A percentile compares a stretch with the other conserved stretches of the same genome.
These are phyloP conservation scores for Zygoascus hellenicus DNA, from an alignment of 1,139 yeast species.

Conservation along the genomic window DNA sequence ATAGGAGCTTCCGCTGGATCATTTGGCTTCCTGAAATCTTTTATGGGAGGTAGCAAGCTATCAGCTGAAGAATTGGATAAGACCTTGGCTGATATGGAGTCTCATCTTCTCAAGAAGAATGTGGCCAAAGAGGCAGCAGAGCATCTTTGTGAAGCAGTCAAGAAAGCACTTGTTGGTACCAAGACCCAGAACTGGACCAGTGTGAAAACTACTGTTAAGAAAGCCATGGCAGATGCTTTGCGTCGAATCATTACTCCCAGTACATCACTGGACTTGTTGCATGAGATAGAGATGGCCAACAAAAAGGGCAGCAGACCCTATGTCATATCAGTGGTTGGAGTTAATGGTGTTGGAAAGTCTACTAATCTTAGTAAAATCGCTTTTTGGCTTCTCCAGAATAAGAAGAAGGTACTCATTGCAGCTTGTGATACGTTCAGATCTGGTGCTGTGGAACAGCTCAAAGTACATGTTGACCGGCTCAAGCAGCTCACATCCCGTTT, in stretches of 20 bases:
- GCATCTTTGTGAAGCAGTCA: conserved; percentile 52
- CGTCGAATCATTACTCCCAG: conserved; percentile 86
- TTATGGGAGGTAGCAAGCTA: conserved; percentile 58
- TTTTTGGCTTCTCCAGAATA: conserved; percentile 89
- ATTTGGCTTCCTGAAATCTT: conserved; percentile 51
- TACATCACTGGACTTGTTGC: conserved; percentile 79
- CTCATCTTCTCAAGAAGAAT: conserved; percentile 46
- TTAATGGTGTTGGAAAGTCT: conserved; percentile 96
- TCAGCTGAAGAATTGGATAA: conserved; percentile 41
- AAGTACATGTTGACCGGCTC: conserved; percentile 85
- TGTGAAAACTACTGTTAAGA: conserved; percentile 53
- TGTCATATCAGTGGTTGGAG: conserved; percentile 95
- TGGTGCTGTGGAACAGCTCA: conserved; percentile 95
- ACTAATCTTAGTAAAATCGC: conserved; percentile 92
- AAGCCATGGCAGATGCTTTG: conserved; percentile 67
- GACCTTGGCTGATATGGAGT: conserved; percentile 41
- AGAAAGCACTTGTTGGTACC: conserved; percentile 55
- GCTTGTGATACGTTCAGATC: conserved; percentile 98
- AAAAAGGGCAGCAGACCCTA: conserved; percentile 50
- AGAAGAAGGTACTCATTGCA: conserved; percentile 79
- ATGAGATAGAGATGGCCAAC: conserved; percentile 58
- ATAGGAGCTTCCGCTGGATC: conserved; percentile 24
- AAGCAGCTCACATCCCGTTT: conserved; percentile 52
- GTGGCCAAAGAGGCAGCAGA: conserved; percentile 55
- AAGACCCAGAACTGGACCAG: conserved; percentile 63